Conservation (phyloP, 1,139 yeast species). For the Scheffersomyces titani region DNA sequence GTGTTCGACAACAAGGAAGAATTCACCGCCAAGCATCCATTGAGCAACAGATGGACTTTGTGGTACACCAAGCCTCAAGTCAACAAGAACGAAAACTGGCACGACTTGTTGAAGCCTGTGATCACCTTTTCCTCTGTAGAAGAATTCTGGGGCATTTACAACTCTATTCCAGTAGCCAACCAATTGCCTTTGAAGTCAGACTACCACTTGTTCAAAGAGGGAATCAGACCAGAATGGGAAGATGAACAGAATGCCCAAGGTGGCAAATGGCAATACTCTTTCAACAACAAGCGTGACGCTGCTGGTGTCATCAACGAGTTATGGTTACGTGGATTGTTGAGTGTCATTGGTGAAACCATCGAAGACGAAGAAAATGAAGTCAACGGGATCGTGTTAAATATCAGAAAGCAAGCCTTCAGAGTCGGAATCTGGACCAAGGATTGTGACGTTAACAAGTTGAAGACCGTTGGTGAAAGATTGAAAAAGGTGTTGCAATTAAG, state of each 20-base stretch:
- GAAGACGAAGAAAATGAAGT: conserved; percentile 89
- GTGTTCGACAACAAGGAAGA: conserved; percentile 69
- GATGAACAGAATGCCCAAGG: conserved; percentile 85
- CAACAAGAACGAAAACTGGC: conserved; percentile 83
- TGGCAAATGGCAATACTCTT: conserved; percentile 85
- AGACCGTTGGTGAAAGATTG: conserved; percentile 79
- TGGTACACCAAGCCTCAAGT: conserved; percentile 97
- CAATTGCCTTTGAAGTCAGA: conserved; percentile 92
- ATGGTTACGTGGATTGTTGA: conserved; percentile 89
- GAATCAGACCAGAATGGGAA: conserved; percentile 99
- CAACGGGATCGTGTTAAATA: conserved; percentile 90
- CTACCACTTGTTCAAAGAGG: conserved; percentile 93
- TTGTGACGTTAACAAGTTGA: conserved; percentile 63
- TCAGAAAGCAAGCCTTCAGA: conserved; percentile 80
- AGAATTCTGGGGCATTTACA: conserved; percentile 98
- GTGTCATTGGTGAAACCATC: conserved; percentile 94
- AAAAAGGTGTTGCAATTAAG: conserved; percentile 73
- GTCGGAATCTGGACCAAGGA: conserved; percentile 94
- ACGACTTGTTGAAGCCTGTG: conserved; percentile 89
- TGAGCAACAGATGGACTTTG: conserved; percentile 91
- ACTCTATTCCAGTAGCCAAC: conserved; percentile 89
- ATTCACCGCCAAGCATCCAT: conserved; percentile 84
- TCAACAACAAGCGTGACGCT: conserved; percentile 67
- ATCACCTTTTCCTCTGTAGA: conserved; percentile 91
- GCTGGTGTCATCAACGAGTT: conserved; percentile 74